Evolutionary conservation across 208 protist species (phyloP).

Genomic region (Wallacemonas sp.): DNA sequence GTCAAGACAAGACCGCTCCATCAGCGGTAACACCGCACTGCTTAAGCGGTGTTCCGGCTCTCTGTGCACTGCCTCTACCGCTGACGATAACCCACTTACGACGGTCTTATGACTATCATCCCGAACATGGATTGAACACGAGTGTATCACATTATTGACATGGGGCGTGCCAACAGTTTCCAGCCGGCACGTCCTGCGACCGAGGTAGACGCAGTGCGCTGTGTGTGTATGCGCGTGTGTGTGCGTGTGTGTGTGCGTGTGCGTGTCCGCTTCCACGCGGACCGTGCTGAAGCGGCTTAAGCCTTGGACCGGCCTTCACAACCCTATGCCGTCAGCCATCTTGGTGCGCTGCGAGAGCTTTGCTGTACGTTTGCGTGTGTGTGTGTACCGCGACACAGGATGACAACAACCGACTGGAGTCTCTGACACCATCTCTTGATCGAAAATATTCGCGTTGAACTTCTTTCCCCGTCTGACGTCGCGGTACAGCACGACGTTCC

Average conservation of each 20-base stretch:
- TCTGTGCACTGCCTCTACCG: conserved; percentile 22
- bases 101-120: conserved; percentile 54
- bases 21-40: too few relatives aligned
- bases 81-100: conserved; percentile 54
- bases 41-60: conserved; percentile 63
- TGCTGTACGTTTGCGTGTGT: conserved; percentile 8
- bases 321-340: conserved; percentile 33
- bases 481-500: not conserved
- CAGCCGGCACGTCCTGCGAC: conserved; percentile 53
- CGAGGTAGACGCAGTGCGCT: conserved; percentile 24
- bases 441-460: conserved; percentile 27
- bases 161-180: conserved; percentile 51
- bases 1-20: not conserved
- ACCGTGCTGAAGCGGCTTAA: conserved; percentile 37
- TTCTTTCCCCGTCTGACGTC: conserved; percentile 33
- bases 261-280: conserved; percentile 16
- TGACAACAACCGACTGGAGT: conserved; percentile 45
- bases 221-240: not conserved
- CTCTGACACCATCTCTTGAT: conserved; percentile 28
- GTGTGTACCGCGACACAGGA: conserved; percentile 26
- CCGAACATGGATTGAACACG: conserved; percentile 59
- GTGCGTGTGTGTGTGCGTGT: conserved; percentile 19
- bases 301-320: conserved; percentile 40
- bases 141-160: conserved; percentile 36
- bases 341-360: conserved; percentile 38